Base-by-base conservation (phyloP, 768 basidiomycete species). In the Mycena leptocephala region DNA sequence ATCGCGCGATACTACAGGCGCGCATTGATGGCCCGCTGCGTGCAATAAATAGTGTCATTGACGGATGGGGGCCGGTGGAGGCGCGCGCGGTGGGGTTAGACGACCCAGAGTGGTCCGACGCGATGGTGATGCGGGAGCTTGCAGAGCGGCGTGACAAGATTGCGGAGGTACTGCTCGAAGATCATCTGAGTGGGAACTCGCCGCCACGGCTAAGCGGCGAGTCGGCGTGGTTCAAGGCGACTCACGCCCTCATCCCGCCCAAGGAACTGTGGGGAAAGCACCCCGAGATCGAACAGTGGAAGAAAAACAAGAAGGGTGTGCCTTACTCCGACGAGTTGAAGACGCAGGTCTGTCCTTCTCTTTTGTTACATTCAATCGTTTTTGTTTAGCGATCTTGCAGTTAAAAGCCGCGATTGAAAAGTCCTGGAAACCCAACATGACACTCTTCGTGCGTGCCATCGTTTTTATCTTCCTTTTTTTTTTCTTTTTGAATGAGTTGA, bases 371-470 rank as follows among this genome's bases (percentile, higher is more conserved):
- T 58, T 39, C 24, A 51, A 2, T 5, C 4, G 55, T 24, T 18
- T 8, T 11, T 32, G 26, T 20, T 51, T 2, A 61, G 35, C 14
- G 11, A n/a, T 14, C 33, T 16, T 58, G 30, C 69, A 80, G 76
- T 16, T 79, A 9, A 73, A 66, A 22, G 76, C 75, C 28, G 46
- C 65, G 2, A 75, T 82, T 5, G 56, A 70, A 51, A 72, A 76
- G 30, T 59, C 79, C 9, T 83, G 82, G 82, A 82, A 80, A 61
- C 79, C 82, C 32, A 83, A 83, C 63, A 78, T 78, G 62, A 82
- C 81, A 2, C 64, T 81, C 10, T 74, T 80, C 33, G 81, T 80
- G 16, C 58, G 69, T 70, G 33, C n/a, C n/a, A n/a, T n/a, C n/a
- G n/a, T n/a, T n/a, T 33, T 9, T 3, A 74, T 9, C 24, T 63